Base-by-base conservation (phyloP, 768 basidiomycete species). In the Pleurotus eryngii region DNA sequence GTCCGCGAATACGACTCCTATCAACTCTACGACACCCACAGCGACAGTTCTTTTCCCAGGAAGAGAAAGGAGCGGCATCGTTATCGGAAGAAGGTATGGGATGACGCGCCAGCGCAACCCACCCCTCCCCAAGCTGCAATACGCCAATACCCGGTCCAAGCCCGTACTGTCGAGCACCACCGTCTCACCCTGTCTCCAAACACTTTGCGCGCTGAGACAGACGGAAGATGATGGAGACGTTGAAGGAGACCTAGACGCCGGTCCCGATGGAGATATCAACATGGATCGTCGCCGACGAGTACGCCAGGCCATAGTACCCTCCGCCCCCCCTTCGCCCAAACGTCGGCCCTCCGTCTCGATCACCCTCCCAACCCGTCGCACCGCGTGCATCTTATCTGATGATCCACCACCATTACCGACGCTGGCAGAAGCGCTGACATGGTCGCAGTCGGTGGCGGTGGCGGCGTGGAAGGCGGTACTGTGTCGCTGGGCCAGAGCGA, bases 401-500 rank as follows among this genome's bases (percentile, higher is more conserved):
- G 72, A 71, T 69, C 46, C 60, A 79, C 78, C 46, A 77, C 79
- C 39, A 78, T 80, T 63, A 73, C 71, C 45, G 75, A 75, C 47
- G 72, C 60, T 20, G 70, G 65, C 22, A 71, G 38, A 1, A 61
- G 46, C 7, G 64, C 56, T 0, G 65, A 64, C 9, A 68, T 64
- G 1, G 62, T 64, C 3, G 65, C 57, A 1, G 63, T 58, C 1
- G 67, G 59, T 42, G 70, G 66, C 2, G 69, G 62, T 0, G 82
- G 77, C 0, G 81, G 82, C 0, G 86, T 89, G 12, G 88, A 89
- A 56, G 88, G 88, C 59, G 90, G 87, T 1, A 84, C 92, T 39
- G 89, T 90, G 6, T 82, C 82, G 3, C 71, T 92, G 40, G 89
- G 90, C 42, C 80, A 83, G n/a, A 92, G 91, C 60, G 92, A 93